Base-by-base conservation (phyloP, 2,329 filamentous ascomycete genomes). In the Lasiodiplodia sp. region DNA sequence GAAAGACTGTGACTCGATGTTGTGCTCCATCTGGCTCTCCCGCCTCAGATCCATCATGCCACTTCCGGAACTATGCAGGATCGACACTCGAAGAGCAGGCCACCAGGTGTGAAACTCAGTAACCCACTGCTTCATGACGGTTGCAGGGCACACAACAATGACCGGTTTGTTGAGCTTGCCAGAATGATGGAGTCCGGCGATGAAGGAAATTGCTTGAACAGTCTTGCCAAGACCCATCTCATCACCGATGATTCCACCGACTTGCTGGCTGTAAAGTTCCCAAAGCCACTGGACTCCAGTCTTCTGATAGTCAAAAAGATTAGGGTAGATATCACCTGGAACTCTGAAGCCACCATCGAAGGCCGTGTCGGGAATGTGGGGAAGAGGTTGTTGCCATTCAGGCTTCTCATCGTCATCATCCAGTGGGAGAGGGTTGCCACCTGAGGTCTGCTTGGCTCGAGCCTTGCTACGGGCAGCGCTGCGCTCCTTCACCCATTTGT, bases 181-280 rank as follows among this genome's bases (percentile, higher is more conserved):
- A 80, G 94, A 98, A 79, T 97, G 94, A 77, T 99, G 96, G 10
- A 99, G 82, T 2, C 93, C 93, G 2, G 96, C 94, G 60, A 99
- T 84, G 74, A 97, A 97, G 0, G 93, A 90, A 63, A 92, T 92
- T 56, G 89, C 85, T 75, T 92, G 90, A 31, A 92, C 91, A 1
- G 96, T 99, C 82, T 99, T 99, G 4, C 96, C 96, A n/a, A 99
- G 83, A 0, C 96, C 96, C 96, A 99, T 99, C 79, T 99, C 96
- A 76, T 99, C 96, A 6, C 95, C 96, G 49, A 99, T 87, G 66
- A 99, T 98, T 2, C 96, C 96, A 28, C 96, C 96, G 5, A 97
- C 94, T 70, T 91, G 88, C 77, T 97, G 94, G 68, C 90, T 89
- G 77, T 97, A 95, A 2, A 99, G 84, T 78, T 99, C 95, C 78